Evolutionary conservation across 805 yeast genomes (phyloP).

Genomic region (Lachancea quebecensis): DNA sequence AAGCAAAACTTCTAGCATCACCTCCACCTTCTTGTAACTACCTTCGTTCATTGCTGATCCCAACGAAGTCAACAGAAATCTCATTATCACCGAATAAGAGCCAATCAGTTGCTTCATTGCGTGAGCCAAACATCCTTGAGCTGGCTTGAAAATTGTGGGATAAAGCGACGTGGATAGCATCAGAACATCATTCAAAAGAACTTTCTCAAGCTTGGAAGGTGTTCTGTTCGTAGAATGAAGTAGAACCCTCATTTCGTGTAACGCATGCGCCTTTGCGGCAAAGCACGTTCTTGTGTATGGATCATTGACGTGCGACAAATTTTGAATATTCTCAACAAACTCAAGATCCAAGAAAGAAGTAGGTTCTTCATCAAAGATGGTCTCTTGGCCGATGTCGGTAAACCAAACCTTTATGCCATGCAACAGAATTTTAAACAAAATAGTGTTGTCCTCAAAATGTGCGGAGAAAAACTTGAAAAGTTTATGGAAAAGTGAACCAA

Average conservation of each 20-base stretch:
- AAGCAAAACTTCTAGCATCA: constrained; percentile 53
- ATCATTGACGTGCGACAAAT: constrained; percentile 54
- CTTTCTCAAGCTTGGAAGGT: constrained; percentile 57
- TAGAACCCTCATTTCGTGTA: constrained; percentile 67
- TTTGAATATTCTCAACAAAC: constrained; percentile 52
- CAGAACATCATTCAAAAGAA: constrained; percentile 59
- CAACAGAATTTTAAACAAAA: constrained; percentile 52
- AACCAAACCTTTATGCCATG: constrained; percentile 70
- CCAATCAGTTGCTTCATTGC: constrained; percentile 66
- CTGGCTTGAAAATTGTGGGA: constrained; percentile 58
- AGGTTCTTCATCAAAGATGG: constrained; percentile 51
- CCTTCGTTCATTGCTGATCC: constrained; percentile 41
- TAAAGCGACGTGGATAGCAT: constrained; percentile 62
- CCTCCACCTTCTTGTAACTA: constrained; percentile 52
- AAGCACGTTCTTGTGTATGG: constrained; percentile 67
- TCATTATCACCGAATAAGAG: constrained; percentile 50
- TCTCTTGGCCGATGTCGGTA: constrained; percentile 70
- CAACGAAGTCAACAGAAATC: constrained; percentile 37
- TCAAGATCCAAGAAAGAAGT: constrained; percentile 46
- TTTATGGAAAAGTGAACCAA: constrained; percentile 60
- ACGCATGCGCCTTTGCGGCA: constrained; percentile 66
- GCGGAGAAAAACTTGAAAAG: constrained; percentile 42
- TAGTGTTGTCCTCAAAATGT: constrained; percentile 56
- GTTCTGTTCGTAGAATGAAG: constrained; percentile 67
- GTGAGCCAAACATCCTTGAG: constrained; percentile 59